phyloP scores from a whole-genome alignment of 1,284 basidiomycete species.

The Volvariella volvacea region DNA sequence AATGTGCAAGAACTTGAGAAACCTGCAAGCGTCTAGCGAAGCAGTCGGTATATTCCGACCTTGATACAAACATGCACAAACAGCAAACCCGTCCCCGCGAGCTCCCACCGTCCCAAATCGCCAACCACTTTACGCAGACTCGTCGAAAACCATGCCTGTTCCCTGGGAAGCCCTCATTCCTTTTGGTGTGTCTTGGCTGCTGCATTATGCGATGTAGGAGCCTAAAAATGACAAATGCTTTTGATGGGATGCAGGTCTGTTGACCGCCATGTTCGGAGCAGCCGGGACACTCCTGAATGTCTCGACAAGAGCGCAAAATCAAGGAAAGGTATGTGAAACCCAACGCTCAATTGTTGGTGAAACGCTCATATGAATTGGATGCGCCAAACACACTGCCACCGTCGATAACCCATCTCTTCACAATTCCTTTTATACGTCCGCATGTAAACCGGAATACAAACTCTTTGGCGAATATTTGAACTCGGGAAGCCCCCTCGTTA shows the following conservation, averaged over 20 bases:
- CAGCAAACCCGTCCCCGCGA: slow-evolving; percentile 7
- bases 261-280: slow-evolving; percentile 84
- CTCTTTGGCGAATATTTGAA: neutral
- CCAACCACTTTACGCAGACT: too few species aligned
- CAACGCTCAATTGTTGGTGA: neutral
- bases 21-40: too few species aligned
- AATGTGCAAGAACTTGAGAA: too few species aligned
- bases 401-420: too few species aligned
- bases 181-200: slow-evolving; percentile 51
- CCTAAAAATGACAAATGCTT: slow-evolving; percentile 6
- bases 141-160: slow-evolving; percentile 62
- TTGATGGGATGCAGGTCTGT: slow-evolving; percentile 51
- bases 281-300: slow-evolving; percentile 81
- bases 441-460: neutral
- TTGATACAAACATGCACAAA: slow-evolving; percentile 9
- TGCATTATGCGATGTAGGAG: neutral
- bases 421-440: neutral
- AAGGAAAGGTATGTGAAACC: slow-evolving; percentile 69
- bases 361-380: neutral
- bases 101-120: slow-evolving; percentile 1
- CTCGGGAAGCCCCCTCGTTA: slow-evolving; percentile 71
- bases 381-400: too few species aligned
- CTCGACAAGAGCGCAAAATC: slow-evolving; percentile 75
- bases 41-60: neutral
- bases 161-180: slow-evolving; percentile 95